Percentiles rank a stretch among this genome's conserved stretches.
These are phyloP conservation scores for Ophioceras dolichostomum DNA, from an alignment of 2,329 filamentous ascomycete genomes.

Conservation along the genomic window DNA sequence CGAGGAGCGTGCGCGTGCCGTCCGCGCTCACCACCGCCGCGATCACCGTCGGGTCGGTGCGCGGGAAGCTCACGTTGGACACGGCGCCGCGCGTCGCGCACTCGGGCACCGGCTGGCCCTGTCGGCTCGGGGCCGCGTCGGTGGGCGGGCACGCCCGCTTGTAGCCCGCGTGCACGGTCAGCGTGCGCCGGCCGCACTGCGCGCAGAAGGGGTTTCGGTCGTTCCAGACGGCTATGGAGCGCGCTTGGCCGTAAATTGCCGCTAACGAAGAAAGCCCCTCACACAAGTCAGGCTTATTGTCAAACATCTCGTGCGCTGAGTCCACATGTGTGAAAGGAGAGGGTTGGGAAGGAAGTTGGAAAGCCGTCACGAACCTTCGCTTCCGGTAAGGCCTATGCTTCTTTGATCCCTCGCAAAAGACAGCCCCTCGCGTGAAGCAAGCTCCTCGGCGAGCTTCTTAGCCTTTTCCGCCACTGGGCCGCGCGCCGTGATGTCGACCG, in stretches of 20 bases:
- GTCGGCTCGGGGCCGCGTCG: slow-evolving; percentile 41
- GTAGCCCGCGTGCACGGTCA: slow-evolving; percentile 67
- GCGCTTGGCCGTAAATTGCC: slow-evolving; percentile 80
- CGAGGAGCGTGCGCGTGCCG: slow-evolving; percentile 66
- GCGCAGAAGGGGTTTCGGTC: slow-evolving; percentile 83
- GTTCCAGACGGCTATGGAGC: slow-evolving; percentile 91
- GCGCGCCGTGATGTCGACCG: slow-evolving; percentile 72
- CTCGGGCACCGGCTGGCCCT: slow-evolving; percentile 43
- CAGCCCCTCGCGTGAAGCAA: slow-evolving; percentile 32
- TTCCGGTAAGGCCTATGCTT: slow-evolving; percentile 29
- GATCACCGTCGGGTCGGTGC: slow-evolving; percentile 91
- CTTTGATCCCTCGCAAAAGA: slow-evolving; percentile 50
- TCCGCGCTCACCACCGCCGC: slow-evolving; percentile 81
- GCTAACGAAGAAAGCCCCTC: slow-evolving; percentile 33
- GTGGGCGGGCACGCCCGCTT: slow-evolving; percentile 69
- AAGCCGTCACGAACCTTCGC: slow-evolving; percentile 26
- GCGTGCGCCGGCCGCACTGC: slow-evolving; percentile 71
- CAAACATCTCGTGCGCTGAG: no score
- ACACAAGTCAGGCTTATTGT: no score
- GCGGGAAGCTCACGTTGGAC: slow-evolving; percentile 84
- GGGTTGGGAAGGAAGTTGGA: slow-evolving; percentile 1
- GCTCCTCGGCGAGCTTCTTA: slow-evolving; percentile 31
- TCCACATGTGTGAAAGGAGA: no score
- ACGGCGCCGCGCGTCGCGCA: slow-evolving; percentile 77
- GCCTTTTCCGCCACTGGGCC: slow-evolving; percentile 50